These are phyloP conservation scores for Trametes gibbosa DNA, from an alignment of 768 basidiomycete genomes.

Conservation along the genomic window DNA sequence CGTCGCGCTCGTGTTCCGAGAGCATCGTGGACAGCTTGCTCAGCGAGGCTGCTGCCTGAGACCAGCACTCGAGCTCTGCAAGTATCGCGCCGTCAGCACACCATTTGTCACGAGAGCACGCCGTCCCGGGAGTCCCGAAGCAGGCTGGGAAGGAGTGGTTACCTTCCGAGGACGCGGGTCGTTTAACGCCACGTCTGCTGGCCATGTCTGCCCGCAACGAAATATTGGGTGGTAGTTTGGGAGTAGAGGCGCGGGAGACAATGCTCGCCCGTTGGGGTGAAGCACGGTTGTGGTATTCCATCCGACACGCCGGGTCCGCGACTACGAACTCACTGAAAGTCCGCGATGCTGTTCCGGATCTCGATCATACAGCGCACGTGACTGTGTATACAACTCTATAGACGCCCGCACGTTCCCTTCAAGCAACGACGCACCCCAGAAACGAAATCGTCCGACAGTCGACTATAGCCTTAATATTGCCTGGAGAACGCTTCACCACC, in stretches of 20 bases:
- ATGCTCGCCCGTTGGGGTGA: slow-evolving; percentile 5
- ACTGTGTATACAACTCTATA: background rate
- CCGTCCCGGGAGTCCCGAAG: background rate
- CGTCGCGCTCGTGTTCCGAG: slow-evolving; percentile 45
- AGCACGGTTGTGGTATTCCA: slow-evolving; percentile 14
- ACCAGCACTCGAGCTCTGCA: slow-evolving; percentile 76
- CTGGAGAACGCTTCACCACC: too few relatives aligned
- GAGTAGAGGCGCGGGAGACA: background rate
- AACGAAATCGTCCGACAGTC: too few relatives aligned
- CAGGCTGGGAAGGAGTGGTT: slow-evolving; percentile 19
- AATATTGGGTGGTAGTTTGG: slow-evolving; percentile 9
- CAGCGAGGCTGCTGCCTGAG: slow-evolving; percentile 61
- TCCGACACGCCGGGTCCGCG: slow-evolving; percentile 21
- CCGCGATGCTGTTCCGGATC: slow-evolving; percentile 17
- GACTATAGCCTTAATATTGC: too few relatives aligned
- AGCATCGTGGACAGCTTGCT: slow-evolving; percentile 53
- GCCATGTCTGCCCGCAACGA: slow-evolving; percentile 44
- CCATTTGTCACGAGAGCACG: slow-evolving; percentile 5
- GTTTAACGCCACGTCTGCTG: slow-evolving; percentile 57
- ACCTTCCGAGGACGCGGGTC: slow-evolving; percentile 81
- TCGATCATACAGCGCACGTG: slow-evolving; percentile 11
- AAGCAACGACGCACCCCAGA: too few relatives aligned
- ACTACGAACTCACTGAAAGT: slow-evolving; percentile 13
- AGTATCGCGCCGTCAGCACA: slow-evolving; percentile 14
- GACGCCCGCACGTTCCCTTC: background rate